Percentiles rank a stretch among this genome's conserved stretches.
phyloP scores from a whole-genome alignment of 768 basidiomycete species.

The Collybia sordida region DNA sequence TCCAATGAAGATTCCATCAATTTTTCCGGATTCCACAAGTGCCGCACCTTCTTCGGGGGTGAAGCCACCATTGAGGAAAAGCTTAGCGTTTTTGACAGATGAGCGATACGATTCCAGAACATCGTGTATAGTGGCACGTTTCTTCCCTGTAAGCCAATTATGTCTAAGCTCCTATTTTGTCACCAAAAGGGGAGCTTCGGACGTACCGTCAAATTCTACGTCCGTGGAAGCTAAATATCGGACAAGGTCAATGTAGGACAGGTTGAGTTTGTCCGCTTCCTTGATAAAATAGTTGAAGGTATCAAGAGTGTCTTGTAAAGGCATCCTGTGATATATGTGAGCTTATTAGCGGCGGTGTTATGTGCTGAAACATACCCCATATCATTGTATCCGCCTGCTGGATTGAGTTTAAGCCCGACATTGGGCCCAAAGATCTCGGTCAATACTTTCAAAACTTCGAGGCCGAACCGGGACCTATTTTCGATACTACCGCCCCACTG shows the following conservation, averaged over 20 bases:
- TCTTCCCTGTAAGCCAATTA: slow-evolving; percentile 21
- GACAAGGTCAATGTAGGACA: slow-evolving; percentile 31
- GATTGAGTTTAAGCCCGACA: slow-evolving; percentile 44
- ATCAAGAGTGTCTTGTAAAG: slow-evolving; percentile 40
- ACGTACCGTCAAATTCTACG: slow-evolving; percentile 29
- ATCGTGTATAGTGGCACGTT: slow-evolving; percentile 36
- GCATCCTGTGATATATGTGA: slow-evolving; percentile 29
- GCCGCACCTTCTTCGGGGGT: slow-evolving; percentile 34
- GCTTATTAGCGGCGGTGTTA: background rate
- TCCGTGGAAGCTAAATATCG: slow-evolving; percentile 25
- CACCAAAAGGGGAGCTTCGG: background rate
- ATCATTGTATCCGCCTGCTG: slow-evolving; percentile 45
- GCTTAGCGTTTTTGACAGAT: slow-evolving; percentile 32
- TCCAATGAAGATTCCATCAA: slow-evolving; percentile 38
- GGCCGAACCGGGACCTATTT: slow-evolving; percentile 54
- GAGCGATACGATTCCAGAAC: slow-evolving; percentile 35
- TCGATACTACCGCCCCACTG: slow-evolving; percentile 59
- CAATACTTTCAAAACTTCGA: slow-evolving; percentile 48
- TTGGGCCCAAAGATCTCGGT: slow-evolving; percentile 41
- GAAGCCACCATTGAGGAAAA: slow-evolving; percentile 37
- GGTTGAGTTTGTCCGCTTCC: slow-evolving; percentile 36
- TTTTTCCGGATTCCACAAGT: slow-evolving; percentile 31
- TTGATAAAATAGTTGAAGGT: slow-evolving; percentile 40
- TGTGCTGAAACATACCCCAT: slow-evolving; percentile 29
- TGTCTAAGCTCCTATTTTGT: background rate